Evolutionary conservation across 176 grass and related monocot species (phyloP), one percentile per base, ranked within the genome.

Genomic region (Avena sativa): DNA sequence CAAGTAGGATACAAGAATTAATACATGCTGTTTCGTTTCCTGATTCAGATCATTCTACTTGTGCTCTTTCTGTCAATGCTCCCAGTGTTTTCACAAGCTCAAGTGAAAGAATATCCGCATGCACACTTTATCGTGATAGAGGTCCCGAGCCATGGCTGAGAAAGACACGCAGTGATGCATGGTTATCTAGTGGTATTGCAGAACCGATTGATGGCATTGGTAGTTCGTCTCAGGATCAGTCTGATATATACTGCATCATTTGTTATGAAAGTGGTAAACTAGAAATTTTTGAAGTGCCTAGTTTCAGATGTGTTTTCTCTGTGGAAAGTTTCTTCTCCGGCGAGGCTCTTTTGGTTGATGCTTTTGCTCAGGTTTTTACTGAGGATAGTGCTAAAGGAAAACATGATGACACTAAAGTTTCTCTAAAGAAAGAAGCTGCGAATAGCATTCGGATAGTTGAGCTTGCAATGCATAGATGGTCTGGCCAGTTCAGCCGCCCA

Each of bases 401-500:
- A 64, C 69, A 5, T 0, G 78, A 89, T 79, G 82, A 59, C 28
- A 13, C 65, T 62, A 92, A 94, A 86, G 77, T 36, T 71, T 82
- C 40, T 81, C 48, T 86, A 49, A 95, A 87, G 62, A 92, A 97
- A 87, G 93, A 98, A 90, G 84, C 79, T 65, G 38, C 71, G 63
- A 77, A 86, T 38, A 89, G 57, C 30, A 94, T 95, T 67, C 85
- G 57, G 81, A 63, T 94, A 84, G 90, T 98, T 86, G 96, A 98
- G 82, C 82, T 95, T 87, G 91, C 89, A 75, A 95, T 98, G 93
- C 88, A 98, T 88, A 95, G 75, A 89, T 98, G 96, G 96, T 90
- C 86, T 59, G 90, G 96, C 58, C 92, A 89, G 74, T 89, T 88
- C 69, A 95, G 90, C 85, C 90, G 65, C n/a, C 96, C 96, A 47